Base-by-base conservation (phyloP, 2,329 filamentous ascomycete species). In the Tolypocladium paradoxum region DNA sequence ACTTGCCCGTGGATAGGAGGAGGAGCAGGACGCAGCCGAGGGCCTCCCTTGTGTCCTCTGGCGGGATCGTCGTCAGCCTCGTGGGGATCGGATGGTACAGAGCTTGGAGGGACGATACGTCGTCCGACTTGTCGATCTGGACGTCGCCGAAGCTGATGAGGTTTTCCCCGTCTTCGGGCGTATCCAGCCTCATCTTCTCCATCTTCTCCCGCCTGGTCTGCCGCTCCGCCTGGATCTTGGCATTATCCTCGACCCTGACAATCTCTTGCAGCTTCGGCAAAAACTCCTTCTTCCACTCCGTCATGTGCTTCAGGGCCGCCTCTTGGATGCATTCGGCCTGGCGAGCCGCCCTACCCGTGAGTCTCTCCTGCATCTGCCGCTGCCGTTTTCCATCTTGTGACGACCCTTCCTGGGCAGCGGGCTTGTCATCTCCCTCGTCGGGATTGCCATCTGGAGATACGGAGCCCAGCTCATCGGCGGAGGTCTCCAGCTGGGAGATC, bases 271-370 rank as follows among this genome's bases (percentile, higher is more conserved):
- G 74, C 46, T 85, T 80, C 20, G 76, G 70, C n/a, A 90, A 74
- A 1, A 92, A 83, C 34, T 82, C 77, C 29, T 81, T 77, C 54
- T 83, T 76, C 91, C 90, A 96, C n/a, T 83, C 79, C 57, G 90
- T 83, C 61, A 91, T 88, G 62, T 88, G 81, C 45, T 76, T 72
- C 14, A 93, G 67, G 1, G 87, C 82, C 6, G 81, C 80, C 29
- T 63, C 66, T 24, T 76, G 70, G 16, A 79, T 64, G 6, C 61
- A 57, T 14, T 64, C 53, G 1, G 67, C 64, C 50, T 68, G 56
- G 9, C 60, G 57, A 18, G 63, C 61, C 22, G 60, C 54, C 38
- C 61, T 60, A 11, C 52, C 60, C 18, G 49, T 31, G 14, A 48
- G 38, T 47, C 53, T 50, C 37, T 51, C 31, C 38, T 40, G n/a